Percentiles rank a stretch among this genome's conserved stretches.
Evolutionary conservation across 768 basidiomycete species (phyloP).

Genomic region (Pulveroboletus sp.): DNA sequence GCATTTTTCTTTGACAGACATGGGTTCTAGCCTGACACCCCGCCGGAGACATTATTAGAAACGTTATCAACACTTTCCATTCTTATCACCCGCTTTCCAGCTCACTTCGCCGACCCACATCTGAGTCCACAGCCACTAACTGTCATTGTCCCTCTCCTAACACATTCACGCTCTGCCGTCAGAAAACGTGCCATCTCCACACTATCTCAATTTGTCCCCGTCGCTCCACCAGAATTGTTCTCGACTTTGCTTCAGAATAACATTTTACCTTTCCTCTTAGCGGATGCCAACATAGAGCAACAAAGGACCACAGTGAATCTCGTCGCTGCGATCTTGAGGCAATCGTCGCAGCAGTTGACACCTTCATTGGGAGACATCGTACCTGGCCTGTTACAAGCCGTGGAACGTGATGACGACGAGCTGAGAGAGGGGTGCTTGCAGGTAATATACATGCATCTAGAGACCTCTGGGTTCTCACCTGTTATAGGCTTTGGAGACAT

Average conservation of each 20-base stretch:
- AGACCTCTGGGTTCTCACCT: constrained; percentile 2
- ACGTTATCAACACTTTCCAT: constrained; percentile 83
- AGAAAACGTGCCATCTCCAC: constrained; percentile 90
- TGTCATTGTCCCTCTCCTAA: constrained; percentile 66
- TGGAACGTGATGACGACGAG: constrained; percentile 77
- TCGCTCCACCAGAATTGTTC: constrained; percentile 61
- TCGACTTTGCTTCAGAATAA: constrained; percentile 51
- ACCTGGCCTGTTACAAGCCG: constrained; percentile 64
- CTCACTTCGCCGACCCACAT: constrained; percentile 51
- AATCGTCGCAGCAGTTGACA: constrained; percentile 64
- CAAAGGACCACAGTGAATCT: constrained; percentile 77
- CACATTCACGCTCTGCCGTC: constrained; percentile 77
- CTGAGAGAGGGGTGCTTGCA: constrained; percentile 76
- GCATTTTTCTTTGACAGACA: constrained; percentile 5
- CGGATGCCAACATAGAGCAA: constrained; percentile 54
- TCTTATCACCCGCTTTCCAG: constrained; percentile 80
- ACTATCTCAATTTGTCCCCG: constrained; percentile 76
- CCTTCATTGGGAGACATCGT: constrained; percentile 59
- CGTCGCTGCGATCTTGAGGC: constrained; percentile 72
- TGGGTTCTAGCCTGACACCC: constrained; percentile 49
- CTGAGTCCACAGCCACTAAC: constrained; percentile 56
- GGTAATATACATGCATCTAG: constrained; percentile 33
- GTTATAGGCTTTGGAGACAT: constrained; percentile 67
- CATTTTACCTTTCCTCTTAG: constrained; percentile 54
- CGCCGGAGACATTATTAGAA: constrained; percentile 79